These are phyloP conservation scores for Populus euphratica DNA, from an alignment of 345 rosid genomes.

Conservation along the genomic window DNA sequence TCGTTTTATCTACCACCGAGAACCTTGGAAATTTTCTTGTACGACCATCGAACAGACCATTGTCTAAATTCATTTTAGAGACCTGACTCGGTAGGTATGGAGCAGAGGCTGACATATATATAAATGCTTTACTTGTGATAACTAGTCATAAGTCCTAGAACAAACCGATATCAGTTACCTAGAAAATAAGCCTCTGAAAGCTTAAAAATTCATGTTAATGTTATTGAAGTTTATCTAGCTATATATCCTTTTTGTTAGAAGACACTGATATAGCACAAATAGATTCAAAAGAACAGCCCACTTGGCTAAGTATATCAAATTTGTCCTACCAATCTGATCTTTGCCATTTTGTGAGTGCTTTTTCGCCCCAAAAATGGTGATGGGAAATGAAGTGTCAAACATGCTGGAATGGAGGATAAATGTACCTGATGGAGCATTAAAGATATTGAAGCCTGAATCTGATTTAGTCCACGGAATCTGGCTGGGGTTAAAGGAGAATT, in stretches of 20 bases:
- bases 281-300: neutral
- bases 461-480: conserved; percentile 18
- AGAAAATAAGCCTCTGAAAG: neutral
- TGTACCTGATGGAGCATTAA: conserved; percentile 35
- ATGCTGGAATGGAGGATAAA: conserved; percentile 47
- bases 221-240: neutral
- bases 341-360: neutral
- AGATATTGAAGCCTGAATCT: conserved; percentile 30
- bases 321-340: neutral
- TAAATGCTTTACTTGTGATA: neutral
- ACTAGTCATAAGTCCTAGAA: too few relatives aligned
- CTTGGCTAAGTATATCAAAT: too few relatives aligned
- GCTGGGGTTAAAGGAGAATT: conserved; percentile 18
- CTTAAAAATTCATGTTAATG: neutral
- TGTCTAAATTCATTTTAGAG: neutral
- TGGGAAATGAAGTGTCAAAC: conserved; percentile 34
- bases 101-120: neutral
- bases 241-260: neutral
- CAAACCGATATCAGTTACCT: neutral
- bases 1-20: neutral
- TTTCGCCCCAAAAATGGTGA: neutral
- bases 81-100: neutral
- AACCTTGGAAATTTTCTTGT: neutral
- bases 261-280: neutral
- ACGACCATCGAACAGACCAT: neutral